A percentile compares a stretch with the other conserved stretches of the same genome.
Conservation (phyloP, 73 alveolate species). For the Symbiodinium pilosum region DNA sequence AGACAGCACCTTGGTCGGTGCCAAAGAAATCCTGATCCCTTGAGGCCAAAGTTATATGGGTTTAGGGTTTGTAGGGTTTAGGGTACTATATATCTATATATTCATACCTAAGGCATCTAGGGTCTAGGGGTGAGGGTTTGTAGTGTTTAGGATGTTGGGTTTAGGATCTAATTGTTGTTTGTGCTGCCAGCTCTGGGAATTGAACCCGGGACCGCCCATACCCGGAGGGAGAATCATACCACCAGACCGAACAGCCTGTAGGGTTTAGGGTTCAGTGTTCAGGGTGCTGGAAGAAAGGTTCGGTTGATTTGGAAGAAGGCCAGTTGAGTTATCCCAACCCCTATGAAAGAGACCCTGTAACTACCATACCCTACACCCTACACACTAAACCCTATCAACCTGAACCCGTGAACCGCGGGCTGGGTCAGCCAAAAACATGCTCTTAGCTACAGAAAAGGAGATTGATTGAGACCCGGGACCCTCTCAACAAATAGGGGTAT, state of each 20-base stretch:
- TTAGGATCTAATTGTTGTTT: background rate
- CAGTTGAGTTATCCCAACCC: no score
- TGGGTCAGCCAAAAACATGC: background rate
- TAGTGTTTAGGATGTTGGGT: background rate
- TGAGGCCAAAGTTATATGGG: background rate
- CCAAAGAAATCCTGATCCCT: background rate
- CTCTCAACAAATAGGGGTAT: no score
- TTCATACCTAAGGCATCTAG: no score
- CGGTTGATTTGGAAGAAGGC: background rate
- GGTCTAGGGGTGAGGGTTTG: no score
- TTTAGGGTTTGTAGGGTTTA: background rate
- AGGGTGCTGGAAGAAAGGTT: background rate
- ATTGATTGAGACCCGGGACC: background rate
- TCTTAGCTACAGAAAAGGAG: background rate
- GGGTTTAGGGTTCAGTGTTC: background rate
- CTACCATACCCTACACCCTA: background rate
- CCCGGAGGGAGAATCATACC: background rate
- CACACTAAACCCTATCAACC: background rate
- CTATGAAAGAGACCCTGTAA: no score
- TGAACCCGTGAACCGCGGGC: background rate
- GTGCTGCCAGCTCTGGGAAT: no score
- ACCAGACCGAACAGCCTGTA: background rate
- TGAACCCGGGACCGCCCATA: no score
- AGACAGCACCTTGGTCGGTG: background rate
- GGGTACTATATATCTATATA: no score